phyloP scores from a whole-genome alignment of 2,329 filamentous ascomycete species.

The Sclerotiophoma versabilis region DNA sequence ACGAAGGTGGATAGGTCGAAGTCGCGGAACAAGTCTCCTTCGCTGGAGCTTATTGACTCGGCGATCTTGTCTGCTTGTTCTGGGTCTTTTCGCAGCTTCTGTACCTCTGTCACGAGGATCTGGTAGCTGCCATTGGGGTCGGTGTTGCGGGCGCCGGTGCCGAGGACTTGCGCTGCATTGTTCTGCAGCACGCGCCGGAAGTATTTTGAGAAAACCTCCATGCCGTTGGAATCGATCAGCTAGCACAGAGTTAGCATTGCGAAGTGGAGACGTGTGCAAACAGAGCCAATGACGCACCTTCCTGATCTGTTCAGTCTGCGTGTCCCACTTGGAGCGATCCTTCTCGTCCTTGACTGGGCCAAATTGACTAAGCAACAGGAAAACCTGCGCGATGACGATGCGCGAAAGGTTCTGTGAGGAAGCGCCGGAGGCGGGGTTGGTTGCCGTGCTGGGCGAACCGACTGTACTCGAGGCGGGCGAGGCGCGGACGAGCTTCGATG shows the following conservation, averaged over 20 bases:
- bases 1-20: constrained; percentile 96
- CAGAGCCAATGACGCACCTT: constrained; percentile 67
- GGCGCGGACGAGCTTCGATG: constrained; percentile 64
- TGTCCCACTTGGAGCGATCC: constrained; percentile 88
- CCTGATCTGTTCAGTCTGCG: constrained; percentile 87
- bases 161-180: constrained; percentile 92
- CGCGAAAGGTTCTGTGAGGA: constrained; percentile 70
- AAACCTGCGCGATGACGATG: constrained; percentile 94
- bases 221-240: constrained; percentile 97
- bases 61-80: constrained; percentile 90
- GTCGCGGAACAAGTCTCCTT: constrained; percentile 92
- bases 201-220: constrained; percentile 98
- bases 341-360: constrained; percentile 90
- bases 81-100: constrained; percentile 80
- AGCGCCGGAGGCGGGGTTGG: constrained; percentile 52
- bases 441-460: constrained; percentile 60
- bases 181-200: constrained; percentile 90
- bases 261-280: constrained; percentile 9
- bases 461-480: constrained; percentile 66
- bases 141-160: constrained; percentile 74
- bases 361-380: constrained; percentile 78
- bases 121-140: constrained; percentile 83
- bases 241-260: constrained; percentile 51
- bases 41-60: constrained; percentile 87
- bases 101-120: constrained; percentile 81